These are phyloP conservation scores for Hortaea sp. DNA, from an alignment of 2,329 filamentous ascomycete genomes.

Conservation along the genomic window DNA sequence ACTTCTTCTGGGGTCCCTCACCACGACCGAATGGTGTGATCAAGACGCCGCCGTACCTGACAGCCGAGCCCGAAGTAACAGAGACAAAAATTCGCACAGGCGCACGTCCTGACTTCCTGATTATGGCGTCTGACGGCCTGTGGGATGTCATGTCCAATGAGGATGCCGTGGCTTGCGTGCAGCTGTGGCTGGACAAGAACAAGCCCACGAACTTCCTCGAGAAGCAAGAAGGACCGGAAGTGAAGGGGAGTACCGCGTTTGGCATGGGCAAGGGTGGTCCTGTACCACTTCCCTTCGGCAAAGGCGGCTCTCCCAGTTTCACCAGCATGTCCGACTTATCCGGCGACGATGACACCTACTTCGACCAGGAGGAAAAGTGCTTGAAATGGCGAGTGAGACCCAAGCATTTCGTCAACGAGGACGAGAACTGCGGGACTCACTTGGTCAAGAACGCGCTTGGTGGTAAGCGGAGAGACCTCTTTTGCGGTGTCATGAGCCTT, in stretches of 20 bases:
- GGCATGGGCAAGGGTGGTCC: background rate
- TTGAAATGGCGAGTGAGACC: constrained; percentile 33
- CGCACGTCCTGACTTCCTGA: constrained; percentile 46
- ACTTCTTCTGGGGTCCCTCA: constrained; percentile 41
- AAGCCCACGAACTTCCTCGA: constrained; percentile 17
- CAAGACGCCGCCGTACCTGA: constrained; percentile 56
- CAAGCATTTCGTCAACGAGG: constrained; percentile 39
- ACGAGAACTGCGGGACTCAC: constrained; percentile 44
- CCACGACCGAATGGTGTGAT: constrained; percentile 32
- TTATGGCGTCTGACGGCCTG: constrained; percentile 57
- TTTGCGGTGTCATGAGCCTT: constrained; percentile 29
- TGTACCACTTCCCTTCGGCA: background rate
- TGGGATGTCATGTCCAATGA: constrained; percentile 35
- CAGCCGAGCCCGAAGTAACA: constrained; percentile 55
- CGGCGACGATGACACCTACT: constrained; percentile 26
- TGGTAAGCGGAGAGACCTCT: constrained; percentile 33
- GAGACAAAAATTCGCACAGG: constrained; percentile 42
- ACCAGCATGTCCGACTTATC: constrained; percentile 1
- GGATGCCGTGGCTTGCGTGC: constrained; percentile 31
- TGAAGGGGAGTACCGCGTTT: background rate
- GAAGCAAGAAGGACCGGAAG: background rate
- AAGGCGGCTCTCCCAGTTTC: background rate
- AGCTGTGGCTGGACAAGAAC: constrained; percentile 44
- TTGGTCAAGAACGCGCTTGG: constrained; percentile 44
- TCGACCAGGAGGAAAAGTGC: constrained; percentile 25